A percentile compares a stretch with the other conserved stretches of the same genome.
Evolutionary conservation across 768 basidiomycete species (phyloP).

Genomic region (Porphyrellus cyaneotinctus): DNA sequence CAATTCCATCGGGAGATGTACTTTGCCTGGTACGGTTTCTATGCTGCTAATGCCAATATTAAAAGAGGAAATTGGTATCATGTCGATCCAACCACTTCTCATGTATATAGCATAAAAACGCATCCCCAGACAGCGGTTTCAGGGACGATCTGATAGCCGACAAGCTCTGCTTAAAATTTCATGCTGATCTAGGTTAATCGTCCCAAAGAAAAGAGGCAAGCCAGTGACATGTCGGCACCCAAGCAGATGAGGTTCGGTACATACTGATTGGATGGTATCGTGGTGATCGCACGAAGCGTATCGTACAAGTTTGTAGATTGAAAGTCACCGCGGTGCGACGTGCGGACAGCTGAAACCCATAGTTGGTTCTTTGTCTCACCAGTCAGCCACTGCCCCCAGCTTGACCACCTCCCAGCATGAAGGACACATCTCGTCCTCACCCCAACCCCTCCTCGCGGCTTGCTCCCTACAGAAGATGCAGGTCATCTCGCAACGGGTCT

Average conservation of each 20-base stretch:
- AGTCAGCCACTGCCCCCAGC: slow-evolving; percentile 15
- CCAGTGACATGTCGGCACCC: no score
- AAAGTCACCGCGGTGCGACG: no score
- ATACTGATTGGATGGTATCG: no score
- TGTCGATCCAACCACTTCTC: no score
- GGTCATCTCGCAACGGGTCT: not conserved
- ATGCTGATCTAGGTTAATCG: not conserved
- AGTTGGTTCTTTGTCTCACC: slow-evolving; percentile 1
- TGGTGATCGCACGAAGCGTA: no score
- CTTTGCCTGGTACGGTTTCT: no score
- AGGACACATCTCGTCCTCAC: slow-evolving; percentile 20
- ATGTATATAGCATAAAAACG: not conserved
- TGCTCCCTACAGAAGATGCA: slow-evolving; percentile 21
- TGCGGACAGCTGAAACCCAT: not conserved
- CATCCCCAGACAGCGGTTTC: not conserved
- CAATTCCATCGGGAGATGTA: no score
- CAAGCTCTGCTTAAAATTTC: not conserved
- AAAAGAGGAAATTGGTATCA: no score
- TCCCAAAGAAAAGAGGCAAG: no score
- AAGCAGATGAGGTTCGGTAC: no score
- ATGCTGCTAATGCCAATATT: no score
- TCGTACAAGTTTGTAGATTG: no score
- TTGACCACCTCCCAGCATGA: slow-evolving; percentile 20
- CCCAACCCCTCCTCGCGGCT: slow-evolving; percentile 4
- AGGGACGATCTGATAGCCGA: not conserved